Evolutionary conservation across 2,329 filamentous ascomycete genomes (phyloP), one percentile per base, ranked within the genome.

Genomic region (Arthrobotrys conoides): DNA sequence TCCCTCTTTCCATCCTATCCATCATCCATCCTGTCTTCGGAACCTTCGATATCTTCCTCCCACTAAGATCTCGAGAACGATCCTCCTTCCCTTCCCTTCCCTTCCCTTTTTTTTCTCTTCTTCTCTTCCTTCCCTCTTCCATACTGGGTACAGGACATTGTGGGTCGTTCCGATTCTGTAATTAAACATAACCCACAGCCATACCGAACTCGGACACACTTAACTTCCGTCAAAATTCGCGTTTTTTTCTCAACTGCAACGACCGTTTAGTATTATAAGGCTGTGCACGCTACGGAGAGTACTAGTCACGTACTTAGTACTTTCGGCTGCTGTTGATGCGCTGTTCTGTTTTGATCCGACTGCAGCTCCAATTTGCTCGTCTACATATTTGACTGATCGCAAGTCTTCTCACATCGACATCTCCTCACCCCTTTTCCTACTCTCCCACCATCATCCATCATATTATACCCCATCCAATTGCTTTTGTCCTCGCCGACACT

Each of bases 191-290:
- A 36, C 51, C 27, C 14, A 33, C 55, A 59, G 27, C 27, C 53
- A 30, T 10, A 30, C 24, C 27, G 14, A 46, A 46, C n/a, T 5
- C n/a, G 44, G 44, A 20, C 5, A 20, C 5, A 61, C 36, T 20
- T n/a, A 22, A 44, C 57, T 61, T 61, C 57, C 57, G 57, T 44
- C 33, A n/a, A 61, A 5, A 24, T 27, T 61, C 57, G 57, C 57
- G 57, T 44, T 14, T 24, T 14, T 24, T 59, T 44, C n/a, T n/a
- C 24, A 30, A 22, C 30, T 14, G 53, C 53, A 20, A n/a, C 53
- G 30, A 59, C 27, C 53, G 53, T 59, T 59, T 27, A n/a, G 20
- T 44, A 61, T 61, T 44, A 61, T 61, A 61, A 61, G 57, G 57
- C 57, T 61, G 55, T 61, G 57, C 22, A 44, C 22, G 36, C 36